Percentiles rank a stretch among this genome's conserved stretches.
Conservation (phyloP, 306 rosid species). For the Mimosa pudica region DNA sequence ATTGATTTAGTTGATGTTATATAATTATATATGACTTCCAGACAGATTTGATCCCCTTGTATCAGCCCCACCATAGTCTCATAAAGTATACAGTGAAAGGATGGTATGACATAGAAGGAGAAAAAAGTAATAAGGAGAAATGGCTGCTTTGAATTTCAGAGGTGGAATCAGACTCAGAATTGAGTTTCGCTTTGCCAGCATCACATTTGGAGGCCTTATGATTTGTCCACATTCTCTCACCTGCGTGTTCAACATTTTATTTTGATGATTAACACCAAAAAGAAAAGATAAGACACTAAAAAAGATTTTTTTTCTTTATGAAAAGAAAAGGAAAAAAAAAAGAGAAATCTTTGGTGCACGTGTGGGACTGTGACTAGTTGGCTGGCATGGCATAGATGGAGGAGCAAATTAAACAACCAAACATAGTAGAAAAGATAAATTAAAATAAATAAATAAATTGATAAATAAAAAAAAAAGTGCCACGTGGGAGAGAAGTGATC, state of each 20-base stretch:
- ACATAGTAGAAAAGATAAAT: too few species aligned
- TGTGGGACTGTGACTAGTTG: constrained; percentile 18
- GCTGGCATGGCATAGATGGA: neutral
- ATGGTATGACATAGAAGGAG: neutral
- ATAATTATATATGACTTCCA: neutral
- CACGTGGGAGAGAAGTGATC: constrained; percentile 23
- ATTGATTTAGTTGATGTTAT: neutral
- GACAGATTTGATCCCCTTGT: neutral
- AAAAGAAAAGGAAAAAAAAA: neutral
- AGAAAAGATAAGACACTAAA: neutral
- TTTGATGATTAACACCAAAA: neutral
- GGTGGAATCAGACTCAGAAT: constrained; percentile 12
- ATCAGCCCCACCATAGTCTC: neutral
- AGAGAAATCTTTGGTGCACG: constrained; percentile 12
- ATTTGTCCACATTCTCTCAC: constrained; percentile 7
- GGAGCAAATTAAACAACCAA: neutral
- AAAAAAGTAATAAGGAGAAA: neutral
- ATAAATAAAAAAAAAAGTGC: neutral
- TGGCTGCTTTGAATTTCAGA: neutral
- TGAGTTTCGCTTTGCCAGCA: neutral
- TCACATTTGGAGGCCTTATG: neutral
- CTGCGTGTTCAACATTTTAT: neutral
- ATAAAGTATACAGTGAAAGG: neutral
- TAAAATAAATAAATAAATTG: neutral
- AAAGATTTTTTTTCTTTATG: neutral